Evolutionary conservation across 2,329 filamentous ascomycete genomes (phyloP).

Genomic region (Colletotrichum musicola): DNA sequence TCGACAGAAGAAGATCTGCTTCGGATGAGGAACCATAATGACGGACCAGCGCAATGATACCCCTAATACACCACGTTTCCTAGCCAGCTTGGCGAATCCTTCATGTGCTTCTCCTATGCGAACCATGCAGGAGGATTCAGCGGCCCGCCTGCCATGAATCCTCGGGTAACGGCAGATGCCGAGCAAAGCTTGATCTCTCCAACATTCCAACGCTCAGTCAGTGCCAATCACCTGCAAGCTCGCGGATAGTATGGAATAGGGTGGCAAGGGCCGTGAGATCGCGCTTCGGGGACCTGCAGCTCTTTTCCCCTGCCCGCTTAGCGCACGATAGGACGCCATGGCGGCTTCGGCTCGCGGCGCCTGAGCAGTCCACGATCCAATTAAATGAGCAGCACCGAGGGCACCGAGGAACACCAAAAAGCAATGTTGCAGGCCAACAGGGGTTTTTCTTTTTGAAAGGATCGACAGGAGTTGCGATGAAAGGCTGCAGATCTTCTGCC

Average conservation of each 20-base stretch:
- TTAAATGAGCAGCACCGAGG: constrained; percentile 8
- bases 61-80: constrained; percentile 3
- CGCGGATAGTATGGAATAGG: background rate
- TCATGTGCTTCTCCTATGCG: background rate
- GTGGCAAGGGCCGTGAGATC: background rate
- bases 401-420: background rate
- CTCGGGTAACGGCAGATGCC: background rate
- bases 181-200: background rate
- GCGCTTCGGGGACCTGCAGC: constrained; percentile 6
- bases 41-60: constrained; percentile 22
- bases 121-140: background rate
- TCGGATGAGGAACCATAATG: constrained; percentile 52
- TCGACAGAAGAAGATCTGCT: constrained; percentile 66
- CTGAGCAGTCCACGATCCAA: background rate
- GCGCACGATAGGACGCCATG: background rate
- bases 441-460: background rate
- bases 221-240: background rate
- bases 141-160: background rate
- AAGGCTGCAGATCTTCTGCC: background rate
- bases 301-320: background rate
- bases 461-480: constrained; percentile 12
- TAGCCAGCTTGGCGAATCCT: background rate
- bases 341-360: constrained; percentile 1
- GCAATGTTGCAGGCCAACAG: background rate
- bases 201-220: background rate